Evolutionary conservation across 805 yeast species (phyloP).

Genomic region (Barnettozyma siamensis): DNA sequence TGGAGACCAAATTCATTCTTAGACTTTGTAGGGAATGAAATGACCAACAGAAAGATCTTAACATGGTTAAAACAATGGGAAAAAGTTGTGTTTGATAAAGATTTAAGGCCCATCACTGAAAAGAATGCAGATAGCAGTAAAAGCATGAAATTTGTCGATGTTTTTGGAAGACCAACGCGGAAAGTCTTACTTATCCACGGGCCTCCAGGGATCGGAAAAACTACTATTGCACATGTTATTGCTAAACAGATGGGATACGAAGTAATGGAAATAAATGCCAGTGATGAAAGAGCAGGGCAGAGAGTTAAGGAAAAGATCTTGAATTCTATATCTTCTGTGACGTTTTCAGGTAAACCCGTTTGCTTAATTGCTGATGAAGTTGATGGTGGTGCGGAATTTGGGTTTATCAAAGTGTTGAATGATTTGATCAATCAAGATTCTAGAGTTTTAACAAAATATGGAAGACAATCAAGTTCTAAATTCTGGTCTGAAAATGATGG

Average conservation of each 20-base stretch:
- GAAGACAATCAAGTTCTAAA: slow-evolving; percentile 21
- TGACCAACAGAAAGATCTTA: slow-evolving; percentile 50
- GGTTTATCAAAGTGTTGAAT: slow-evolving; percentile 50
- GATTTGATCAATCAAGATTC: slow-evolving; percentile 57
- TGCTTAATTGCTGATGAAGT: slow-evolving; percentile 87
- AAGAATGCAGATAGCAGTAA: slow-evolving; percentile 3
- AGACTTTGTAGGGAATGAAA: slow-evolving; percentile 66
- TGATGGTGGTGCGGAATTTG: slow-evolving; percentile 70
- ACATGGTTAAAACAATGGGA: slow-evolving; percentile 69
- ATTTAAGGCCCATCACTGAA: slow-evolving; percentile 26
- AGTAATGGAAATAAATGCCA: slow-evolving; percentile 80
- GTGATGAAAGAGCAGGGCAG: slow-evolving; percentile 67
- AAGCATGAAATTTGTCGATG: slow-evolving; percentile 31
- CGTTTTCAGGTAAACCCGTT: slow-evolving; percentile 67
- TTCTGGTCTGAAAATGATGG: slow-evolving; percentile 22
- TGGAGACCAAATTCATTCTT: slow-evolving; percentile 61
- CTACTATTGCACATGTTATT: slow-evolving; percentile 79
- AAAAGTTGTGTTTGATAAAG: slow-evolving; percentile 46
- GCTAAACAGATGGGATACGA: slow-evolving; percentile 80
- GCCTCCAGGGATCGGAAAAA: slow-evolving; percentile 84
- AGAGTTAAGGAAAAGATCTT: slow-evolving; percentile 46
- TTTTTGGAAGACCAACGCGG: slow-evolving; percentile 51
- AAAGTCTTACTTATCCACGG: slow-evolving; percentile 78
- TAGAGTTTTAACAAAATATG: slow-evolving; percentile 38
- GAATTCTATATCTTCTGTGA: slow-evolving; percentile 60